Percentiles rank a stretch among this genome's conserved stretches.
These are phyloP conservation scores for Nicotiana undulata DNA, from an alignment of 257 asterid species.

Conservation along the genomic window DNA sequence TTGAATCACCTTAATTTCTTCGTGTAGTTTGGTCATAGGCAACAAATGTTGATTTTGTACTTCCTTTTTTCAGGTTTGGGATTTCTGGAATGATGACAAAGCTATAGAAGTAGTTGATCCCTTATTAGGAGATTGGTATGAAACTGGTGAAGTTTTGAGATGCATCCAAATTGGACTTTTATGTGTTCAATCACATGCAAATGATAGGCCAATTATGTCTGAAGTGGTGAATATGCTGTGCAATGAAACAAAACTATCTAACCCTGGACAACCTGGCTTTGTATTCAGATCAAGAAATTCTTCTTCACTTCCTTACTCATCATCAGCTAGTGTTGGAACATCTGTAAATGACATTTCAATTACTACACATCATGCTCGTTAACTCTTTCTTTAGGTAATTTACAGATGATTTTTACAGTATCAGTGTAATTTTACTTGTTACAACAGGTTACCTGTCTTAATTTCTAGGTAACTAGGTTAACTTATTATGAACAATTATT, in stretches of 20 bases:
- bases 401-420: no score
- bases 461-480: no score
- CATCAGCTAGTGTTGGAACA: conserved; percentile 8
- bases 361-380: neutral
- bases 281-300: conserved; percentile 12
- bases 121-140: neutral
- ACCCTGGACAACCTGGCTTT: conserved; percentile 27
- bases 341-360: neutral
- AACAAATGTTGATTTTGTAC: neutral
- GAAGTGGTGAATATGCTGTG: conserved; percentile 12
- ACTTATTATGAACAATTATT: no score
- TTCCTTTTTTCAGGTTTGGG: conserved; percentile 17
- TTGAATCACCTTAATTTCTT: neutral
- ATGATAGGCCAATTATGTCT: conserved; percentile 27
- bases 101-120: conserved; percentile 19
- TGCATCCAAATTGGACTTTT: conserved; percentile 25
- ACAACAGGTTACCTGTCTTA: no score
- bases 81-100: conserved; percentile 27
- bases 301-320: neutral
- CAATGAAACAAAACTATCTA: conserved; percentile 8
- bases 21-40: neutral
- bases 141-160: conserved; percentile 11
- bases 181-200: conserved; percentile 25
- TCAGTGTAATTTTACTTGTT: no score
- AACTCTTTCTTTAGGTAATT: neutral